These are phyloP conservation scores for Aspergillus pseudoglaucus DNA, from an alignment of 2,329 filamentous ascomycete species.

Conservation along the genomic window DNA sequence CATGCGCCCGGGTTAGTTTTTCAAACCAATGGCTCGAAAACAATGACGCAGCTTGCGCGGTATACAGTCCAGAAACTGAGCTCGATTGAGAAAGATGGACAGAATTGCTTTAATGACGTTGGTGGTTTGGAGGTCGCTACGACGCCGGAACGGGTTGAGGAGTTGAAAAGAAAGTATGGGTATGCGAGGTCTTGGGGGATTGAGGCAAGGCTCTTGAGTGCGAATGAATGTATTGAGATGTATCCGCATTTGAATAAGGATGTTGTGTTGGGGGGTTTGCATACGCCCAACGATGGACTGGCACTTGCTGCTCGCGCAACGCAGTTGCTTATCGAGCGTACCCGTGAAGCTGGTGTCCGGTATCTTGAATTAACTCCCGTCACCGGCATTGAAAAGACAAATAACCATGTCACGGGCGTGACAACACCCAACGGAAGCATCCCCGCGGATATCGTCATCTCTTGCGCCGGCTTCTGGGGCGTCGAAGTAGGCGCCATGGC, in stretches of 20 bases:
- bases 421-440: constrained; percentile 44
- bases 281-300: constrained; percentile 56
- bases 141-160: constrained; percentile 52
- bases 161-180: constrained; percentile 57
- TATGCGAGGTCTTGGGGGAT: constrained; percentile 58
- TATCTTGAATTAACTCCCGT: constrained; percentile 54
- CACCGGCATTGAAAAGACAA: constrained; percentile 48
- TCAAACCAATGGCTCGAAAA: constrained; percentile 47
- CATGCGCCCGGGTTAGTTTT: constrained; percentile 61
- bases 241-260: constrained; percentile 52
- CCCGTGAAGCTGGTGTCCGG: constrained; percentile 50
- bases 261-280: constrained; percentile 52
- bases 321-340: constrained; percentile 55
- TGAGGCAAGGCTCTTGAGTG: constrained; percentile 45
- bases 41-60: constrained; percentile 51
- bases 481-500: constrained; percentile 59
- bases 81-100: constrained; percentile 45
- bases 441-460: constrained; percentile 55
- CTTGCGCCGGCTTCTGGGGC: constrained; percentile 61
- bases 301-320: constrained; percentile 57
- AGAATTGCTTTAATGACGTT: constrained; percentile 55
- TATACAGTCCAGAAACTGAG: constrained; percentile 58
- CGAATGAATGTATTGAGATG: constrained; percentile 47
- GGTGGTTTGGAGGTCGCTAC: constrained; percentile 59
- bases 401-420: constrained; percentile 52